Evolutionary conservation across 768 basidiomycete genomes (phyloP).

Genomic region (Lyophyllum shimeji): DNA sequence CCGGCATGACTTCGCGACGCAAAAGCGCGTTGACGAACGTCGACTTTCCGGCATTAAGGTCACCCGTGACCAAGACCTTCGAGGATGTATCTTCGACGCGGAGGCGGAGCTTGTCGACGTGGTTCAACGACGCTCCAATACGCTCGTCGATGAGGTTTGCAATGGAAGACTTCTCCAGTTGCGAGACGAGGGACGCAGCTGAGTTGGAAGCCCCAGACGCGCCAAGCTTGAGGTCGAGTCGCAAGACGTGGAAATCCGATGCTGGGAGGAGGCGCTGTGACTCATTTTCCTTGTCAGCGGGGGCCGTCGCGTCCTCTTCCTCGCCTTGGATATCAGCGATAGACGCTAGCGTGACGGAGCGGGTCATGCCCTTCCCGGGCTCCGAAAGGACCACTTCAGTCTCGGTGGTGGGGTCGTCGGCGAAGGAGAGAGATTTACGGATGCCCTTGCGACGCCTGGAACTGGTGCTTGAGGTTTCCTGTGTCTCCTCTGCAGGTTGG

Average conservation of each 20-base stretch:
- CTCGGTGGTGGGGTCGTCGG: slow-evolving; percentile 71
- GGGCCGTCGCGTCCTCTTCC: slow-evolving; percentile 22
- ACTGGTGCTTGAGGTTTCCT: slow-evolving; percentile 26
- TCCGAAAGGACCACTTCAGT: slow-evolving; percentile 65
- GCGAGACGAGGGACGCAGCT: slow-evolving; percentile 75
- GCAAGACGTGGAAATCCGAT: slow-evolving; percentile 83
- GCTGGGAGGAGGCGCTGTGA: slow-evolving; percentile 38
- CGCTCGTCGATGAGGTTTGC: slow-evolving; percentile 90
- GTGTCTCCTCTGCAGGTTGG: slow-evolving; percentile 27
- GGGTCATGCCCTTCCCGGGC: slow-evolving; percentile 46
- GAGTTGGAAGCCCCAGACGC: slow-evolving; percentile 64
- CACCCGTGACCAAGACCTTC: slow-evolving; percentile 96
- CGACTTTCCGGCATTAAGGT: slow-evolving; percentile 97
- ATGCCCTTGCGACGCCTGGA: slow-evolving; percentile 37
- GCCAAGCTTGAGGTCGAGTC: slow-evolving; percentile 91
- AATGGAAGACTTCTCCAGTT: slow-evolving; percentile 91
- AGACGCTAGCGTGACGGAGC: slow-evolving; percentile 59
- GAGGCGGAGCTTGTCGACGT: slow-evolving; percentile 81
- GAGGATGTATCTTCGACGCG: slow-evolving; percentile 92
- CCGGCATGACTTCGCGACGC: slow-evolving; percentile 88
- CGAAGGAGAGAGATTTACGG: slow-evolving; percentile 79
- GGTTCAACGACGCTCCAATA: slow-evolving; percentile 67
- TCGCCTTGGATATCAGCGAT: slow-evolving; percentile 47
- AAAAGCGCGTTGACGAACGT: slow-evolving; percentile 97
- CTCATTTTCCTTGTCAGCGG: slow-evolving; percentile 29